Percentiles rank a stretch among this genome's conserved stretches.
Conservation (phyloP, 345 rosid genomes). For the Aethionema arabicum region DNA sequence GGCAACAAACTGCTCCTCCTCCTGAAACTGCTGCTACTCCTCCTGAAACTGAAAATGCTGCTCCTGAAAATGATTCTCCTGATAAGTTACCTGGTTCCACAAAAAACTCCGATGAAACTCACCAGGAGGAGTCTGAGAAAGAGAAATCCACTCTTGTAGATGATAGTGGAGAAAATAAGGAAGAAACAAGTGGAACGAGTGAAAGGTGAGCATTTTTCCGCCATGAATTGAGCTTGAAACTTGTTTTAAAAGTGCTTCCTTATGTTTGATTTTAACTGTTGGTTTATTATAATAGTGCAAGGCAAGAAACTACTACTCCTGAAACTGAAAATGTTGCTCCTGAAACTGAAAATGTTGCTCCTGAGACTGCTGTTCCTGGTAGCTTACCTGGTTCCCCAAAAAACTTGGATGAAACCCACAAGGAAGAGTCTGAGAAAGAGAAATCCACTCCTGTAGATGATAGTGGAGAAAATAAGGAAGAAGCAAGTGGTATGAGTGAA, state of each 20-base stretch:
- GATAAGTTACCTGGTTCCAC: conserved; percentile 34
- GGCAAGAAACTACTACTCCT: too few species aligned
- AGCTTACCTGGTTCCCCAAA: conserved; percentile 32
- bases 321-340: too few species aligned
- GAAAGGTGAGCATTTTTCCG: conserved; percentile 21
- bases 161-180: not conserved
- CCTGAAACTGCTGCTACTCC: too few species aligned
- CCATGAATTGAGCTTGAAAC: conserved; percentile 5
- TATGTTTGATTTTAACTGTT: too few species aligned
- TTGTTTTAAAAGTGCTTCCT: not conserved
- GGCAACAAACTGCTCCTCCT: too few species aligned
- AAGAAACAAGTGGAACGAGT: conserved; percentile 8
- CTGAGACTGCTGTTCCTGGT: not conserved
- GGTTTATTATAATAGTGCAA: too few species aligned
- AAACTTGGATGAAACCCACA: not conserved
- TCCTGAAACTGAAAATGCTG: too few species aligned
- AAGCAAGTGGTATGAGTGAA: conserved; percentile 9
- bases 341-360: too few species aligned
- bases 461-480: not conserved
- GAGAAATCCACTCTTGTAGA: too few species aligned
- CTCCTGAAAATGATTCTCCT: not conserved
- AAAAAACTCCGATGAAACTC: not conserved
- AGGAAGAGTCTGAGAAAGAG: conserved; percentile 4
- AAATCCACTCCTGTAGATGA: not conserved
- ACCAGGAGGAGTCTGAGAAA: conserved; percentile 4